phyloP scores from a whole-genome alignment of 2,329 filamentous ascomycete species.

The Cladosporium halotolerans region DNA sequence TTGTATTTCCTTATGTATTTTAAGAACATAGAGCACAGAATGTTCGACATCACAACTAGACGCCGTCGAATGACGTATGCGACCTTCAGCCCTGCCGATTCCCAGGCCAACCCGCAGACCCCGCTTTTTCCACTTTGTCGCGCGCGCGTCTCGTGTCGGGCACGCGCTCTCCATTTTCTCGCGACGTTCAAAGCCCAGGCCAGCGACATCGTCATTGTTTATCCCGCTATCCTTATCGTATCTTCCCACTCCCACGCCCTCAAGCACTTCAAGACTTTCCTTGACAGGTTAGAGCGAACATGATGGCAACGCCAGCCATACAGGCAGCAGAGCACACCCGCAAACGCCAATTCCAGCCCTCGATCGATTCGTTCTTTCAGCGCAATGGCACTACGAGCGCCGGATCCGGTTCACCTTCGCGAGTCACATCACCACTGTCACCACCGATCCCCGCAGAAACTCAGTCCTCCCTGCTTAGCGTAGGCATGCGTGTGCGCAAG shows the following conservation, averaged over 20 bases:
- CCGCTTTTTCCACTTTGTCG: neutral
- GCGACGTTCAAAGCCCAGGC: neutral
- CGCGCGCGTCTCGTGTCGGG: neutral
- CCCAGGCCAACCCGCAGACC: neutral
- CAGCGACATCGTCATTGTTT: neutral
- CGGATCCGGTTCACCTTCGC: neutral
- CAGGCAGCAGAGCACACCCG: neutral
- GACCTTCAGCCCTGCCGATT: neutral
- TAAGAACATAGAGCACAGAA: too few relatives aligned
- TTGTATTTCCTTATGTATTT: too few relatives aligned
- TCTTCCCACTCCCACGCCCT: neutral
- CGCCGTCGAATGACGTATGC: too few relatives aligned
- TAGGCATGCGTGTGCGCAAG: slow-evolving; percentile 93
- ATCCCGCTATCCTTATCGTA: neutral
- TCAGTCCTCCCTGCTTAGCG: slow-evolving; percentile 77
- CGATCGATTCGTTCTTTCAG: slow-evolving; percentile 17
- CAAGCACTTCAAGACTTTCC: neutral
- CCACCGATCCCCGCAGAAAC: slow-evolving; percentile 57
- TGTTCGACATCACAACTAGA: too few relatives aligned
- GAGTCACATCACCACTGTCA: slow-evolving; percentile 23
- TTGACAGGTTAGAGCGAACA: neutral
- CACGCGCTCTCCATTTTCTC: neutral
- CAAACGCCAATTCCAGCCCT: slow-evolving; percentile 12
- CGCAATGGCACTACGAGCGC: neutral
- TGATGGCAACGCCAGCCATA: neutral